Evolutionary conservation across 2,329 filamentous ascomycete genomes (phyloP), one percentile per base, ranked within the genome.

Genomic region (Fusarium sp.): DNA sequence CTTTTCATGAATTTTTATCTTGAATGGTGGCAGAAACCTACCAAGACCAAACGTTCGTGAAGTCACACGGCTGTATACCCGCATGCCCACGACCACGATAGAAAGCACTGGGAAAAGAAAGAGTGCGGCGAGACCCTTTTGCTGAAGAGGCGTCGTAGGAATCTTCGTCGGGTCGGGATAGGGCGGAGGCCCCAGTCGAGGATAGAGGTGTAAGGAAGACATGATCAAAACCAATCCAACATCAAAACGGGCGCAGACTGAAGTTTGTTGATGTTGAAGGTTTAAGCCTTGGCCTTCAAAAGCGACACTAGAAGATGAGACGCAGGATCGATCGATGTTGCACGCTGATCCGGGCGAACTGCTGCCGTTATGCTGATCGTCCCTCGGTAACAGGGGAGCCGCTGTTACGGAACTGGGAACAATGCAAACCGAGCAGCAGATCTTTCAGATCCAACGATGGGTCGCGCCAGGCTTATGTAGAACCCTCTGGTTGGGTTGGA

Each of bases 41-140:
- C 71, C 71, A 13, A 73, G 19, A 5, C 77, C 76, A 42, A 75
- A 58, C 10, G 70, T 69, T 24, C 75, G 74, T 44, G 73, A 72
- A 13, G 69, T 76, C 17, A 76, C 43, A 11, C 77, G 72, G 19
- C 71, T 73, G 15, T 75, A 78, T 11, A 76, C 52, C 13, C 78
- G 65, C 46, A 78, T 57, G 3, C 53, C 46, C 13, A 76, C 71
- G 3, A 74, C 46, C 2, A 78, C 43, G 44, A 76, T 58, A 14
- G 77, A 74, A 15, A 80, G 31, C 6, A 59, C 56, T 2, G 79
- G 77, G 17, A 79, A 78, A 45, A 78, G 57, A 62, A 80, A 78
- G 19, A 76, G 68, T 39, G 79, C 66, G 40, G 75, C 74, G 6
- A 79, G 55, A 2, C 72, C 78, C 11, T 63, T 62, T 9, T 67